Evolutionary conservation across 164 flowering plant genomes (phyloP).

Genomic region (Pachysandra terminalis): DNA sequence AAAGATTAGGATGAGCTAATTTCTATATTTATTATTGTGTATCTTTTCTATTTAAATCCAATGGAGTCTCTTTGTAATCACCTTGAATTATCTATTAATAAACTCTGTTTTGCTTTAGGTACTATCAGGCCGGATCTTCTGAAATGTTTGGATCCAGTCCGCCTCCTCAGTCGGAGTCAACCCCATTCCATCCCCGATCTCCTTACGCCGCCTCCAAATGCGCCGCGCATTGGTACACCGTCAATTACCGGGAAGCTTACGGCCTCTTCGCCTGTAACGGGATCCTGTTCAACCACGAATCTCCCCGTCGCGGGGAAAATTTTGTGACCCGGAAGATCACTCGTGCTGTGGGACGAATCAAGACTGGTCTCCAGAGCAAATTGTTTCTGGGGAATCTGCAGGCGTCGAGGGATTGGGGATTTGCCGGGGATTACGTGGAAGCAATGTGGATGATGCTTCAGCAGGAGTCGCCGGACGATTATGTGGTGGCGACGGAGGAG

Average conservation of each 20-base stretch:
- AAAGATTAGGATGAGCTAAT: too few species aligned
- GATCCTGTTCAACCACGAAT: conserved; percentile 71
- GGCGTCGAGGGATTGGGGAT: conserved; percentile 81
- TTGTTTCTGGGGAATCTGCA: conserved; percentile 64
- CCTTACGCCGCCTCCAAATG: conserved; percentile 74
- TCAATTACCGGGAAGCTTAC: conserved; percentile 72
- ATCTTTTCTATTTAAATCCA: too few species aligned
- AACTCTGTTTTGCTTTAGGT: too few species aligned
- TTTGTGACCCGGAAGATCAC: conserved; percentile 79
- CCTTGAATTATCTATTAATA: too few species aligned
- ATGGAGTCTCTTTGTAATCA: too few species aligned
- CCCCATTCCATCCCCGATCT: conserved; percentile 73
- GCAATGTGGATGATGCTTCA: conserved; percentile 94
- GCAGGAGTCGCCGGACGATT: conserved; percentile 71
- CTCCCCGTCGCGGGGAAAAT: conserved; percentile 70
- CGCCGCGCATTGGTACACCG: conserved; percentile 86
- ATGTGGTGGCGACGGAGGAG: conserved; percentile 82
- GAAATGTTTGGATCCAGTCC: conserved; percentile 80
- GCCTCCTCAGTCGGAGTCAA: conserved; percentile 60
- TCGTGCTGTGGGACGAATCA: conserved; percentile 71
- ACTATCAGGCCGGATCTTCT: conserved; percentile 74
- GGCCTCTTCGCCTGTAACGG: conserved; percentile 73
- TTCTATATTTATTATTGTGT: too few species aligned
- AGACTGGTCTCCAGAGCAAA: conserved; percentile 67
- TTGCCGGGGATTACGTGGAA: conserved; percentile 80